Base-by-base conservation (phyloP, 2,329 filamentous ascomycete genomes). In the Endoconidiophora polonica region DNA sequence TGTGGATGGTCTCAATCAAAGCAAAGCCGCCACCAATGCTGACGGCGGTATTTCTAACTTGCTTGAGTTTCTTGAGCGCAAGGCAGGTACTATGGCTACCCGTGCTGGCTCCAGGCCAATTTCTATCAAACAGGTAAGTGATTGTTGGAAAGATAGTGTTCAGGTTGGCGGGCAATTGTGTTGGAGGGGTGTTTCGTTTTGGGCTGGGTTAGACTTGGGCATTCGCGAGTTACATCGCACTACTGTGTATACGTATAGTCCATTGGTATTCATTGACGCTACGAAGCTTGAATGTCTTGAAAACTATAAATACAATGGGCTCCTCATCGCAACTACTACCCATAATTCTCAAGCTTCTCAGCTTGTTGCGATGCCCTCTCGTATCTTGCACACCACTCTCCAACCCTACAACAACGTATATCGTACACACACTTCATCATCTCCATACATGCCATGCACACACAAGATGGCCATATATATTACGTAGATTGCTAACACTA, bases 101-200 rank as follows among this genome's bases (percentile, higher is more conserved):
- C 58, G 60, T 53, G 58, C 54, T 44, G 57, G 59, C 60, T 60
- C 66, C 59, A 69, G 73, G 59, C 67, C 69, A 57, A 68, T 84
- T 58, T 77, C 72, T 61, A 79, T 88, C 55, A 79, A 77, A 67
- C 85, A 86, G 79, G 83, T 87, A 83, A 77, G 81, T 83, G 5
- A 33, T 33, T 33, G 9, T 33, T 33, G 29, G 29, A 3, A 12
- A 33, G 29, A 12, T 12, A 2, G 9, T 12, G 7, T 33, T 2
- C 29, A 33, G 29, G 2, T 33, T 33, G 29, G 29, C 29, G 9
- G 29, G 29, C 2, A 33, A 9, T 3, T 33, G 12, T 33, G 29
- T 7, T 33, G 29, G 29, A 33, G 7, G 29, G 29, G 12, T 3
- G 29, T 5, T 33, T 33, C 12, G 5, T 33, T 5, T 10, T 4